Conservation (phyloP, 495 filamentous ascomycete species). For the Aspergillus leporis region DNA sequence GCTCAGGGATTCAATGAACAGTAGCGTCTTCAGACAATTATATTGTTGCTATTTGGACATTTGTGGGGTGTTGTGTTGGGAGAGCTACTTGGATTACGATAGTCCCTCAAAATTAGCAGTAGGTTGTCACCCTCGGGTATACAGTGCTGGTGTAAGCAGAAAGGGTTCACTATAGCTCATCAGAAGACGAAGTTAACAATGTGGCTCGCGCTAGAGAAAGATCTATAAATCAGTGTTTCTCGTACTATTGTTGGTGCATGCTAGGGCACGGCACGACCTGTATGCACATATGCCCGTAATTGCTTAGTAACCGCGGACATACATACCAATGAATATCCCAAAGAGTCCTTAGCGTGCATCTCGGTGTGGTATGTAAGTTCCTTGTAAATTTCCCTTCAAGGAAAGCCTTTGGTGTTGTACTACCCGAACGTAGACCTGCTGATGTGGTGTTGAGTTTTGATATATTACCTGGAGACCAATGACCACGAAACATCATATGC, state of each 20-base stretch:
- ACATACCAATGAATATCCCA: not conserved
- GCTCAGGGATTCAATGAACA: not conserved
- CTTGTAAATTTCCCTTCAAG: not conserved
- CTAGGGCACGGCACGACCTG: not conserved
- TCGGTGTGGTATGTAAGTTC: not conserved
- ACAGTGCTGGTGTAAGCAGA: not conserved
- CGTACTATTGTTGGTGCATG: not conserved
- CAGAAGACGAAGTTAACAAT: not conserved
- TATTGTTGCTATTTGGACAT: not conserved
- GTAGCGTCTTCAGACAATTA: not conserved
- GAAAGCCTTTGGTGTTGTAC: not conserved
- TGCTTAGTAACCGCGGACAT: not conserved
- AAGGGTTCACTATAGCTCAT: not conserved
- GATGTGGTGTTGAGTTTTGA: not conserved
- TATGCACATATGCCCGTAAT: not conserved
- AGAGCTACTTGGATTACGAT: not conserved
- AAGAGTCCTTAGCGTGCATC: not conserved
- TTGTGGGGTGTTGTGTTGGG: not conserved
- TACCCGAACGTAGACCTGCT: not conserved
- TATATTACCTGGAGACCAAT: not conserved
- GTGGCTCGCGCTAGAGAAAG: not conserved
- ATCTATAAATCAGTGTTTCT: not conserved
- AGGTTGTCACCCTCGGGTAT: not conserved
- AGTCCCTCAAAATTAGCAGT: not conserved
- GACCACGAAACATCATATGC: not conserved